phyloP scores from a whole-genome alignment of 2,329 filamentous ascomycete genomes.

The Ophiostoma triangulosporum region DNA sequence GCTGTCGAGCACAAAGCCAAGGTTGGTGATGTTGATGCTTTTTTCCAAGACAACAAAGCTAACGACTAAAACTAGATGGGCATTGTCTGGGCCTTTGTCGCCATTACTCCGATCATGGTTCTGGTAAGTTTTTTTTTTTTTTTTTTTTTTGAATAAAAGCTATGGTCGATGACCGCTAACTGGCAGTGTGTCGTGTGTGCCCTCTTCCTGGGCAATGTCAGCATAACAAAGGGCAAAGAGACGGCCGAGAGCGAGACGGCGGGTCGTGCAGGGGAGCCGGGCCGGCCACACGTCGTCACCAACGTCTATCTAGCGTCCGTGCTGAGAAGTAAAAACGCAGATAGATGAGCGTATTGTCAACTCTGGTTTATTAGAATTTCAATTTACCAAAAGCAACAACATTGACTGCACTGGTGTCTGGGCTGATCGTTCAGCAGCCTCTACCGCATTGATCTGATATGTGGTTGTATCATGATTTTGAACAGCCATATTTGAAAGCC shows the following conservation, averaged over 20 bases:
- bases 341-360: no score
- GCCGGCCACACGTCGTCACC: neutral
- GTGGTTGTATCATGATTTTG: no score
- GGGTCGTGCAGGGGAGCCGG: neutral
- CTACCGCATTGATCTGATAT: no score
- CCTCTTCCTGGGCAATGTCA: conserved; percentile 22
- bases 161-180: neutral
- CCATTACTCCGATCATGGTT: conserved; percentile 45
- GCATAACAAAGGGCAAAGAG: conserved; percentile 15
- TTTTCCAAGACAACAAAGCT: neutral
- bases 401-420: no score
- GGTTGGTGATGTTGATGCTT: conserved; percentile 7
- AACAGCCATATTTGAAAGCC: no score
- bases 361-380: no score
- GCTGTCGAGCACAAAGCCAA: conserved; percentile 30
- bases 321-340: neutral
- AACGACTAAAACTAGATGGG: conserved; percentile 22
- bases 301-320: conserved; percentile 2
- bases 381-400: no score
- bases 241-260: neutral
- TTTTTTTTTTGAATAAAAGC: neutral
- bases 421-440: no score
- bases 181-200: conserved; percentile 18
- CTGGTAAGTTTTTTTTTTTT: conserved; percentile 19
- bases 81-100: conserved; percentile 52